Percentiles rank a stretch among this genome's conserved stretches.
These are phyloP conservation scores for Amanita rimosa DNA, from an alignment of 768 basidiomycete species.

Conservation along the genomic window DNA sequence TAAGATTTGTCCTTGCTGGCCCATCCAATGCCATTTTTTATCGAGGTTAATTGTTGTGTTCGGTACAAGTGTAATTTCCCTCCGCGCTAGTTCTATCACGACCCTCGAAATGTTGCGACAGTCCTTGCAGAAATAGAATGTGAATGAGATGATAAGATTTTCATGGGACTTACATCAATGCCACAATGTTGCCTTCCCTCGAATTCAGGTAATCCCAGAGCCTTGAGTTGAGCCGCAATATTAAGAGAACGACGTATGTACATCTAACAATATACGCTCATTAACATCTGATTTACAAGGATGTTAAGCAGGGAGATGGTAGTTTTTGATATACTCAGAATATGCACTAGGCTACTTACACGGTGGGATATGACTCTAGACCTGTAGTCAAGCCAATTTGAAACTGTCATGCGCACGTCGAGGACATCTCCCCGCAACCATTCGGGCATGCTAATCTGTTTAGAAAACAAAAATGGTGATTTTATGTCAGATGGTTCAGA, in stretches of 20 bases:
- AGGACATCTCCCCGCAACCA: conserved; percentile 70
- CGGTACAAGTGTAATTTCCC: conserved; percentile 55
- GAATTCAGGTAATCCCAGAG: conserved; percentile 65
- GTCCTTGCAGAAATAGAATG: conserved; percentile 30
- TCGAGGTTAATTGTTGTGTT: conserved; percentile 61
- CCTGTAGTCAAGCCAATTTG: conserved; percentile 28
- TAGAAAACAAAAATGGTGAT: neutral
- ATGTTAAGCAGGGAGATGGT: neutral
- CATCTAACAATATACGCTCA: neutral
- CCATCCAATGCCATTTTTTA: conserved; percentile 83
- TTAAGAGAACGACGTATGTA: conserved; percentile 35
- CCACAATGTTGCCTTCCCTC: conserved; percentile 82
- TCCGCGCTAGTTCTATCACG: conserved; percentile 62
- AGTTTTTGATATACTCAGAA: neutral
- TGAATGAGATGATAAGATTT: neutral
- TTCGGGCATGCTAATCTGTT: conserved; percentile 51
- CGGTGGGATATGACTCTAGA: conserved; percentile 9
- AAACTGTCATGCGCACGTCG: conserved; percentile 58
- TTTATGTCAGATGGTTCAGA: conserved; percentile 1
- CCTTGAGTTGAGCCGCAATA: conserved; percentile 63
- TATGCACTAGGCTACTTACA: neutral
- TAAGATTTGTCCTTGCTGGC: conserved; percentile 55
- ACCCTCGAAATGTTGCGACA: conserved; percentile 83
- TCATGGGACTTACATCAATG: conserved; percentile 61
- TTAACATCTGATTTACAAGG: neutral